Evolutionary conservation across 2,329 filamentous ascomycete species (phyloP).

Genomic region (Proliferodiscus dingleyae): DNA sequence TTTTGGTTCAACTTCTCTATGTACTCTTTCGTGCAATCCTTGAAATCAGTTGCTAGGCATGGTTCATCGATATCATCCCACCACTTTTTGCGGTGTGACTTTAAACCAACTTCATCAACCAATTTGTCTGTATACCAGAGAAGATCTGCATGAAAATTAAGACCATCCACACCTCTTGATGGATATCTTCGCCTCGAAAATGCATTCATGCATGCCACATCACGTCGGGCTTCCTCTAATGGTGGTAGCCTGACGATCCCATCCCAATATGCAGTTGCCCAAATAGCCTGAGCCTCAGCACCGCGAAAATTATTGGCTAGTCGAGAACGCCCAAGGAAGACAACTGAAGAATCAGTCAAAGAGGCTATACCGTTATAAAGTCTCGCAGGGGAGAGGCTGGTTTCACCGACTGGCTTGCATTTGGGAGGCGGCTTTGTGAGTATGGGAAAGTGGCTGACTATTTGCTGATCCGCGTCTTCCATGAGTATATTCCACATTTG

Average conservation of each 20-base stretch:
- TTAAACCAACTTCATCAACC: too few species aligned
- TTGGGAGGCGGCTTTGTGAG: not conserved
- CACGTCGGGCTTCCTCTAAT: not conserved
- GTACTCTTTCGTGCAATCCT: too few species aligned
- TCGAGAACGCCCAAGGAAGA: not conserved
- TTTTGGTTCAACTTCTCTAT: too few species aligned
- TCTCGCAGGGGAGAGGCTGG: not conserved
- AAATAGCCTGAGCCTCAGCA: slow-evolving; percentile 1
- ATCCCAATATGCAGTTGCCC: slow-evolving; percentile 1
- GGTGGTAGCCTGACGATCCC: not conserved
- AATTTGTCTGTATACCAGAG: too few species aligned
- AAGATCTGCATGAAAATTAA: too few species aligned
- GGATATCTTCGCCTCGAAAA: slow-evolving; percentile 3
- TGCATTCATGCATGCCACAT: slow-evolving; percentile 4
- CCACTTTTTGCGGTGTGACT: too few species aligned
- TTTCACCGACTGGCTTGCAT: not conserved
- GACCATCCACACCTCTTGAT: not conserved
- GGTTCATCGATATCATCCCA: too few species aligned
- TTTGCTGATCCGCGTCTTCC: not conserved
- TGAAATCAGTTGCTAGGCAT: too few species aligned
- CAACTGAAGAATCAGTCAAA: not conserved
- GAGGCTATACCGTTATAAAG: not conserved
- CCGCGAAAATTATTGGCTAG: not conserved
- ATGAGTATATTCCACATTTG: not conserved
- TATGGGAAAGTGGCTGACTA: not conserved